Evolutionary conservation across 1,139 yeast species (phyloP), one percentile per base, ranked within the genome.

Genomic region (Meyerozyma athensensis): DNA sequence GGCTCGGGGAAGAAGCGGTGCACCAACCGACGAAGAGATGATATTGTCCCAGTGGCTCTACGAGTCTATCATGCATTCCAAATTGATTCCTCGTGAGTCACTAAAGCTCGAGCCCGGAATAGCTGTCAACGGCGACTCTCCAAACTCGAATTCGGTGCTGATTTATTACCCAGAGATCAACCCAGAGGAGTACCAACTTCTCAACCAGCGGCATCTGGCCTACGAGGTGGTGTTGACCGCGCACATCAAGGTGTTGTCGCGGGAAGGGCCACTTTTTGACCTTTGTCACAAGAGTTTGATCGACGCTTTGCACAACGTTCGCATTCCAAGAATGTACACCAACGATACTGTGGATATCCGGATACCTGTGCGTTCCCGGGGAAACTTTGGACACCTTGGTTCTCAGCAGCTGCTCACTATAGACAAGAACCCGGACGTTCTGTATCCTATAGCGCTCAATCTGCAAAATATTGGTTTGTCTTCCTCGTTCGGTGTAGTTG

Each of bases 1-100:
- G 12, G 75, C 81, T 40, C 68, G 94, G 41, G 96, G 95, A 14
- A 68, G 87, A 39, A 57, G 68, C 9, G 86, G 89, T 24, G 87
- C 92, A 3, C 97, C 97, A 17, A 81, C 94, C 1, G 89, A 82
- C 47, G 97, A 90, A 61, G 97, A 90, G 58, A 87, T 86, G 85
- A 79, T 77, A 21, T 54, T 86, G 23, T 78, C 95, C 3, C 95
- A 86, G 56, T 68, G 69, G 41, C 52, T 86, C 22, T 79, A 77
- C 50, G 86, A 86, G 48, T 60, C 71, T 3, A 54, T 83, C 12
- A 59, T 76, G 39, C 79, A 77, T 47, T 70, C 81, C 14, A 75
- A 76, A 36, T 44, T 81, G 14, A 58, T 85, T 21, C 66, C 76
- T 3, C 60, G 63, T 34, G 54, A 61, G 7, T 58, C 77, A 5